Conservation (phyloP, 371 early-diverging fungal species). For the Saksenaea vasiformis region DNA sequence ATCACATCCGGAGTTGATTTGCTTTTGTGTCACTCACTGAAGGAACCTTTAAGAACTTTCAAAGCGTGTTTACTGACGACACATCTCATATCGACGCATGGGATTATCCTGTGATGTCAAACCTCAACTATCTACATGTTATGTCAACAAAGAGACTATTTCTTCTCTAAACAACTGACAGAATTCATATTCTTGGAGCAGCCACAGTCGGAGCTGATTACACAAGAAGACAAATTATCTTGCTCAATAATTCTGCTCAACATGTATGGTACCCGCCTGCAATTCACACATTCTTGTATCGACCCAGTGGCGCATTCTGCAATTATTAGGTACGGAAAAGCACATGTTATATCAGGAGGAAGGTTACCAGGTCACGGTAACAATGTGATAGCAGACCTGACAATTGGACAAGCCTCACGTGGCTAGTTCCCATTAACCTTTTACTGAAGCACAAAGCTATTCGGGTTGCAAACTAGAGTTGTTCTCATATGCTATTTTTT, state of each 20-base stretch:
- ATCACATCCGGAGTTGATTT: constrained; percentile 6
- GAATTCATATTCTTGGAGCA: background rate
- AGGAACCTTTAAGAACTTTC: background rate
- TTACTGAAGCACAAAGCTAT: background rate
- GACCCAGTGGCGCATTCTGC: background rate
- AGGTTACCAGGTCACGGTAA: background rate
- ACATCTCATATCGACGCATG: background rate
- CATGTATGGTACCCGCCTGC: background rate
- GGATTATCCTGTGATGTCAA: background rate
- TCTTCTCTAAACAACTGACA: background rate
- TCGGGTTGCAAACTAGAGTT: background rate
- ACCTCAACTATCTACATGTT: background rate
- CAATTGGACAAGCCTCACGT: background rate
- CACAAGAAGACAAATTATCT: background rate
- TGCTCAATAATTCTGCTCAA: background rate
- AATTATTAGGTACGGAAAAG: background rate
- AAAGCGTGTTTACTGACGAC: background rate
- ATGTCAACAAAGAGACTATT: background rate
- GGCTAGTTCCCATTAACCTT: background rate
- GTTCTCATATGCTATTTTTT: background rate
- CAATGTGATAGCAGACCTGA: background rate
- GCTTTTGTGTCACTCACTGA: background rate
- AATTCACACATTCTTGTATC: background rate
- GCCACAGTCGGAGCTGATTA: constrained; percentile 1
- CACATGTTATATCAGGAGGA: constrained; percentile 1